Conservation (phyloP, 116 monocot species). For the Trichopus zeylanicus region DNA sequence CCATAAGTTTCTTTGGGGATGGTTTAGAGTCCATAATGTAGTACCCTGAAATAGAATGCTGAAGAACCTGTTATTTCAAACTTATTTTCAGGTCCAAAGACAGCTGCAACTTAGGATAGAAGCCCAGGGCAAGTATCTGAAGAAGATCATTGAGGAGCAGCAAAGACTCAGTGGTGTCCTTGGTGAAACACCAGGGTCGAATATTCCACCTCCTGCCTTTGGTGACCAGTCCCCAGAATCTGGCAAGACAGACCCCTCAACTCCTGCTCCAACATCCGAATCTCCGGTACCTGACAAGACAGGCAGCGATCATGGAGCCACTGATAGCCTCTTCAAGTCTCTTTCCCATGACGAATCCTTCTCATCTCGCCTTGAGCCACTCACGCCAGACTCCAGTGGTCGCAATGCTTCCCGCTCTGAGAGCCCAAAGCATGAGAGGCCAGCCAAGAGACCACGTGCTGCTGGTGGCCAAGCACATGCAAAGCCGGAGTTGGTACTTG, state of each 20-base stretch:
- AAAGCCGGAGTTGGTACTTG: slow-evolving; percentile 19
- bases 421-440: slow-evolving; percentile 27
- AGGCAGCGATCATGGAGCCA: background rate
- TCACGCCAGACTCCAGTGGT: slow-evolving; percentile 41
- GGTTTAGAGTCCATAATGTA: too few relatives aligned
- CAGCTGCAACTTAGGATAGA: slow-evolving; percentile 77
- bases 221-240: slow-evolving; percentile 22
- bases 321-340: slow-evolving; percentile 9
- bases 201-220: background rate
- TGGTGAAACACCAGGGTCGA: slow-evolving; percentile 10
- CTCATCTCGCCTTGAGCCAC: slow-evolving; percentile 26
- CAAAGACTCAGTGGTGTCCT: slow-evolving; percentile 40
- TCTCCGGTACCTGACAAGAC: slow-evolving; percentile 20
- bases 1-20: too few relatives aligned
- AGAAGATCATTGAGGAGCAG: slow-evolving; percentile 77
- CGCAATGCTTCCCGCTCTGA: slow-evolving; percentile 14
- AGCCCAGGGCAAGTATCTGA: slow-evolving; percentile 76
- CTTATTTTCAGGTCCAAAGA: slow-evolving; percentile 61
- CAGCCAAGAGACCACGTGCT: slow-evolving; percentile 18
- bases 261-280: slow-evolving; percentile 40
- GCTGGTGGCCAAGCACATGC: background rate
- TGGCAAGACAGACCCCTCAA: slow-evolving; percentile 45
- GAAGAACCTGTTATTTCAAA: slow-evolving; percentile 1
- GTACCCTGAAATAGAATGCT: too few relatives aligned
- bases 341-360: slow-evolving; percentile 19